phyloP scores from a whole-genome alignment of 2,329 filamentous ascomycete genomes.

The Diaporthe sp. region DNA sequence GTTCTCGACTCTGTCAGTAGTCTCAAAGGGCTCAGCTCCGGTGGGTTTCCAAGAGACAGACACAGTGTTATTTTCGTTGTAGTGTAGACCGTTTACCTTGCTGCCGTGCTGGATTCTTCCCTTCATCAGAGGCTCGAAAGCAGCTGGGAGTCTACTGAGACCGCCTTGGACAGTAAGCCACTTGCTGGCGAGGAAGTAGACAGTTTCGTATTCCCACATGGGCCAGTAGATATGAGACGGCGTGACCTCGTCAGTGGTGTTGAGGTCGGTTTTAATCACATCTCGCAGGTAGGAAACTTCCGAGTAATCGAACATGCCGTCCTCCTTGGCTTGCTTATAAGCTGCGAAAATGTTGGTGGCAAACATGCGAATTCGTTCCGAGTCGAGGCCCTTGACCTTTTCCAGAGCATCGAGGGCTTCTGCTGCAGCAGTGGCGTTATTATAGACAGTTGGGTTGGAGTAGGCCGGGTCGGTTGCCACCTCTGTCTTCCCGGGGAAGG shows the following conservation, averaged over 20 bases:
- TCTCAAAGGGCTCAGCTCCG: slow-evolving; percentile 5
- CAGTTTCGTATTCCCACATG: slow-evolving; percentile 50
- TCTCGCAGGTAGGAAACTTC: slow-evolving; percentile 51
- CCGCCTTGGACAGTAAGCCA: slow-evolving; percentile 51
- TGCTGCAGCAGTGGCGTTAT: slow-evolving; percentile 38
- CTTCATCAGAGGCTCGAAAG: slow-evolving; percentile 51
- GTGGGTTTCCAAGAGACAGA: slow-evolving; percentile 1
- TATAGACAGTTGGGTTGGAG: neutral
- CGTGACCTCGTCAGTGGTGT: slow-evolving; percentile 54
- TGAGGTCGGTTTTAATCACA: slow-evolving; percentile 51
- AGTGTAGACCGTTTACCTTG: slow-evolving; percentile 43
- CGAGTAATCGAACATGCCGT: slow-evolving; percentile 48
- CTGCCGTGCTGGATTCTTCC: slow-evolving; percentile 44
- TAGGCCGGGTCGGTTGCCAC: slow-evolving; percentile 1
- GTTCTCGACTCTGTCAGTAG: neutral
- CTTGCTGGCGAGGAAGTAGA: slow-evolving; percentile 46
- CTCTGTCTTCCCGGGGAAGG: neutral
- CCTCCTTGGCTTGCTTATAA: slow-evolving; percentile 48
- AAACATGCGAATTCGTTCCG: slow-evolving; percentile 44
- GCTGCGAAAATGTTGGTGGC: slow-evolving; percentile 49
- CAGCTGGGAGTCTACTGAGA: slow-evolving; percentile 51
- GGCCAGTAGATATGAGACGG: slow-evolving; percentile 42
- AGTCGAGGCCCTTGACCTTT: slow-evolving; percentile 45
- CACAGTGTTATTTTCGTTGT: neutral
- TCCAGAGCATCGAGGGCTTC: slow-evolving; percentile 46